Base-by-base conservation (phyloP, 495 filamentous ascomycete species). In the Glonium stellatum region DNA sequence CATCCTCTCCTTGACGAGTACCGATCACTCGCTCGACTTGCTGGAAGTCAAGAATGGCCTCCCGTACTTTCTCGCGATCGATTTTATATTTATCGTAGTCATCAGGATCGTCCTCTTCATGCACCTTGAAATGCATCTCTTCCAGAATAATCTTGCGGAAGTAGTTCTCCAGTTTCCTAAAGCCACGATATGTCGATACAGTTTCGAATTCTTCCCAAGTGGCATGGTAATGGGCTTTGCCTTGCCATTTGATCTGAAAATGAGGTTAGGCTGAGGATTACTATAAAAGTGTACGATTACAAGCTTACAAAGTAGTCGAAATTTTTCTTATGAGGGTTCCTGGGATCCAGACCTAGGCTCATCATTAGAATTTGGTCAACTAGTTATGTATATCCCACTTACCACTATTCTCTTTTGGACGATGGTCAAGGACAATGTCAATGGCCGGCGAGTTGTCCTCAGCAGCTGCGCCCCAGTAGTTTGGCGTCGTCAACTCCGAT, bases 11-110 rank as follows among this genome's bases (percentile, higher is more conserved):
- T 57, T 88, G 83, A 39, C 86, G 83, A 57, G 82, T 79, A 48
- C 85, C 86, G 71, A 99, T 96, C 53, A 99, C 86, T 58, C 93
- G 85, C 66, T 99, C 95, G 47, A 97, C 89, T 63, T 88, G 83
- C 61, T 87, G 89, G 76, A 89, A 92, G 62, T 96, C 90, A 51
- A 84, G 82, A 53, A 93, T 79, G 9, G 88, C 86, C 66, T 96
- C 90, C 54, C 87, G 81, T 48, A 92, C 86, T 61, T 87, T 79
- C 70, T 97, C 91, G 27, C 89, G 87, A 64, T 96, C 89, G 9
- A 99, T 81, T 67, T 86, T 85, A 81, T 87, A 93, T 65, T 91
- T 88, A 73, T 99, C 93, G 44, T 86, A 85, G 55, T 93, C 90
- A 70, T 99, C 93, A 0, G 84, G 86, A 15, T 86, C 81, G 39